Percentiles rank a stretch among this genome's conserved stretches.
Evolutionary conservation across 2,329 filamentous ascomycete genomes (phyloP).

Genomic region (Ceratocystis alfenasii): DNA sequence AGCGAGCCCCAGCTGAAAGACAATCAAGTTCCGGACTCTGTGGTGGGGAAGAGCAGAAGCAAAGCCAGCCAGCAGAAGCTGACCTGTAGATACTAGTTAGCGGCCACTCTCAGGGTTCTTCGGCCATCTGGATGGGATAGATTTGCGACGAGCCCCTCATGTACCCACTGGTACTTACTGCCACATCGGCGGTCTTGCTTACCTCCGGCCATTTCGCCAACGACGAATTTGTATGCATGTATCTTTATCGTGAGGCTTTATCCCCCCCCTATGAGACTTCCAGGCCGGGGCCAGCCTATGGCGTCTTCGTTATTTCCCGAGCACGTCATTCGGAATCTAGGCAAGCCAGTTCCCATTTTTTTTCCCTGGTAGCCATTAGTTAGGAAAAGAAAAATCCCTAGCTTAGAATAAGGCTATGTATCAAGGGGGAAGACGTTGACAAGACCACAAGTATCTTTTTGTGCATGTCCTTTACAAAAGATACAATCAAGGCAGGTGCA

Average conservation of each 20-base stretch:
- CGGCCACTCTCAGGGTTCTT: too few species aligned
- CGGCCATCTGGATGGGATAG: too few species aligned
- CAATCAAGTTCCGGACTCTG: background rate
- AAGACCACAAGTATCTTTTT: background rate
- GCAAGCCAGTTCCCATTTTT: conserved; percentile 16
- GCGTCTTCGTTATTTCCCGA: conserved; percentile 26
- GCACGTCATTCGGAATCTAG: conserved; percentile 29
- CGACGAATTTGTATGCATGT: background rate
- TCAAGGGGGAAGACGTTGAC: background rate
- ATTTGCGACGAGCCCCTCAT: background rate
- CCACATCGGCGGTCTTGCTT: background rate
- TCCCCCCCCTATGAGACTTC: background rate
- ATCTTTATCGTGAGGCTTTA: background rate
- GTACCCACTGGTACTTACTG: background rate
- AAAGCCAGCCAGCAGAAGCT: background rate
- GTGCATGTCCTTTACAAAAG: background rate
- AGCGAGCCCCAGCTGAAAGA: too few species aligned
- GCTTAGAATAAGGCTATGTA: too few species aligned
- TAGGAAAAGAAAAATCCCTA: background rate
- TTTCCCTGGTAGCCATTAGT: background rate
- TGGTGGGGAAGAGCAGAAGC: conserved; percentile 5
- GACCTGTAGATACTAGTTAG: too few species aligned
- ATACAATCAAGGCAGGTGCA: background rate
- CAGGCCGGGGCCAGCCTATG: conserved; percentile 13
- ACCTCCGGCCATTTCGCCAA: background rate